Conservation (phyloP, 164 flowering plant species). For the Liriodendron chinense region DNA sequence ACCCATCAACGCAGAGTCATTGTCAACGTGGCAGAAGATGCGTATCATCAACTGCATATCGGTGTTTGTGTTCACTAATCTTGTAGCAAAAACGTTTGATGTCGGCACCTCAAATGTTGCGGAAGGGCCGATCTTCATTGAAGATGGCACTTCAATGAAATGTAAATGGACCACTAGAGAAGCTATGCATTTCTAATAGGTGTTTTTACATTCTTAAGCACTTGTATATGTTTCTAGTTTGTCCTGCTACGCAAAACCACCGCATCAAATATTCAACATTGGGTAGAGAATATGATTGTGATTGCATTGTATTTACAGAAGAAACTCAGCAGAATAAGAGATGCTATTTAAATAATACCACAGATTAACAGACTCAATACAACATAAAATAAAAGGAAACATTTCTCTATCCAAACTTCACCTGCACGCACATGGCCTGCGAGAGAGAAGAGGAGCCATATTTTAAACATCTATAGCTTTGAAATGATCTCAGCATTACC, state of each 20-base stretch:
- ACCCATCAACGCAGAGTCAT: neutral
- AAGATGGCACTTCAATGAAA: conserved; percentile 3
- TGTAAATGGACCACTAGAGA: neutral
- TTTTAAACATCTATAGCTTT: neutral
- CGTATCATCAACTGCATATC: neutral
- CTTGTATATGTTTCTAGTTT: conserved; percentile 2
- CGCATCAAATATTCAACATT: neutral
- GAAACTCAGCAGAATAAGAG: conserved; percentile 3
- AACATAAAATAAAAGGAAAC: conserved; percentile 6
- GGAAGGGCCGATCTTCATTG: neutral
- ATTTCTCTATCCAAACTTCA: conserved; percentile 14
- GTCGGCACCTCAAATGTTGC: neutral
- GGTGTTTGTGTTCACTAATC: neutral
- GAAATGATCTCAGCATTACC: conserved; percentile 8
- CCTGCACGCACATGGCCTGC: neutral
- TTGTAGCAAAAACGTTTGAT: neutral
- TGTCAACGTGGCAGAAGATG: neutral
- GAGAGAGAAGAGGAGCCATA: neutral
- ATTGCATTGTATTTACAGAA: conserved; percentile 8
- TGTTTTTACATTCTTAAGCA: neutral
- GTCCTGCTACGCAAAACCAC: neutral
- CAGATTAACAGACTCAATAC: neutral
- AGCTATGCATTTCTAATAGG: neutral
- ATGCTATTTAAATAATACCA: neutral
- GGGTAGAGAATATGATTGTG: neutral